Conservation (phyloP, 2,329 filamentous ascomycete genomes). For the Clarireedia paspali region DNA sequence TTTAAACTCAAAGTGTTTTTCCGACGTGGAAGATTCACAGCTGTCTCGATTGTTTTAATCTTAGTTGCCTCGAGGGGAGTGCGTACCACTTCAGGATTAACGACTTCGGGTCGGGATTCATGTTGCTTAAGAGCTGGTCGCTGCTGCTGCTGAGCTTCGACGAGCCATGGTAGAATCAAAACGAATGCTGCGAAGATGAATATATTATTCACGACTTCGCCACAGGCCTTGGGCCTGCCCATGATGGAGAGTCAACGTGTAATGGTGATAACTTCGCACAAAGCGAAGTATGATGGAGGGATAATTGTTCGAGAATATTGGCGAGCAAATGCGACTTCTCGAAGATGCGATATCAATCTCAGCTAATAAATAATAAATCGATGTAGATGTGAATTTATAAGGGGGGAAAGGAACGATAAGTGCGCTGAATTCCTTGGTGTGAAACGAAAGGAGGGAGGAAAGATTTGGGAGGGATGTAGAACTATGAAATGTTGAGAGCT, state of each 20-base stretch:
- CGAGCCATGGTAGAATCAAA: conserved; percentile 50
- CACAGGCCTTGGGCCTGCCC: conserved; percentile 44
- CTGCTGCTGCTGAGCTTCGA: conserved; percentile 59
- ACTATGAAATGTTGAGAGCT: background rate
- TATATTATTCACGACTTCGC: conserved; percentile 44
- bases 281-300: conserved; percentile 14
- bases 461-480: background rate
- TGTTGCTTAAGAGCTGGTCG: conserved; percentile 28
- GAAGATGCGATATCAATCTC: background rate
- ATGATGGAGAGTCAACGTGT: conserved; percentile 29
- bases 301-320: background rate
- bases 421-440: too few species aligned
- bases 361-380: background rate
- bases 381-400: too few species aligned
- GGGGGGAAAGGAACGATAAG: too few species aligned
- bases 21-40: conserved; percentile 21
- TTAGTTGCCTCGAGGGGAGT: conserved; percentile 25
- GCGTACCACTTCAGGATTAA: conserved; percentile 20
- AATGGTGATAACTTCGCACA: conserved; percentile 16
- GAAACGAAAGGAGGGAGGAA: background rate
- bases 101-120: conserved; percentile 26
- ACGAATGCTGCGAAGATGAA: conserved; percentile 47
- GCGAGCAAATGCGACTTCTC: conserved; percentile 13
- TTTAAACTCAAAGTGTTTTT: conserved; percentile 26
- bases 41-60: conserved; percentile 27